phyloP scores from a whole-genome alignment of 2,329 filamentous ascomycete species.

The Anisogramma anomala region DNA sequence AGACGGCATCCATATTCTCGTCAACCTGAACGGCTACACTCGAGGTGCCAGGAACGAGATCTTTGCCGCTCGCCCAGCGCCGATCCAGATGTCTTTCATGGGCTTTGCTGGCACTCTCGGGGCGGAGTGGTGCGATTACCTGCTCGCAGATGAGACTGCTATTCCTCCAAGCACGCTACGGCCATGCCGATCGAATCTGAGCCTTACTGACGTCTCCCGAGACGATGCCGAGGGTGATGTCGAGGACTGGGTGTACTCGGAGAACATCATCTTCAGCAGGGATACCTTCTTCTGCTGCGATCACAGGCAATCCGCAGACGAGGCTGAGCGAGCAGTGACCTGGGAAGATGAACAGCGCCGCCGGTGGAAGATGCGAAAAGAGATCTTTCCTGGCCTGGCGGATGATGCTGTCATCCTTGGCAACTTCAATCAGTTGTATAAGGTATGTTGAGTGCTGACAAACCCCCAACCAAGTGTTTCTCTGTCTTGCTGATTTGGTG shows the following conservation, averaged over 20 bases:
- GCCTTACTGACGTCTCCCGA: constrained; percentile 56
- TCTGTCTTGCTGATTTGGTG: neutral
- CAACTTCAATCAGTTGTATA: constrained; percentile 98
- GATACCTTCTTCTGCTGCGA: constrained; percentile 99
- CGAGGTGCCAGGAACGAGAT: constrained; percentile 94
- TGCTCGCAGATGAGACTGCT: constrained; percentile 79
- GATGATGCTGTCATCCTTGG: constrained; percentile 85
- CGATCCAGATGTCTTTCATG: constrained; percentile 99
- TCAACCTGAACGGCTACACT: constrained; percentile 98
- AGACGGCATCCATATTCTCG: constrained; percentile 84
- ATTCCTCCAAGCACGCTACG: constrained; percentile 73
- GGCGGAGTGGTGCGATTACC: constrained; percentile 97
- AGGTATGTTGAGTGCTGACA: constrained; percentile 45
- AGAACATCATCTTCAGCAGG: constrained; percentile 89
- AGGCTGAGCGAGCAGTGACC: constrained; percentile 50
- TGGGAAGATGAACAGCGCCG: constrained; percentile 77
- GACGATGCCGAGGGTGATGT: constrained; percentile 57
- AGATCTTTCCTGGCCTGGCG: constrained; percentile 71
- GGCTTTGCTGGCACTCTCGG: constrained; percentile 93
- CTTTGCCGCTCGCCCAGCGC: constrained; percentile 86
- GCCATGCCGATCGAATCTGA: constrained; percentile 64
- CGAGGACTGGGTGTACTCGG: constrained; percentile 86
- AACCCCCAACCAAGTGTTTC: neutral
- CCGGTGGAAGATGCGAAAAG: constrained; percentile 86
- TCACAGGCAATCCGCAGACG: constrained; percentile 80